These are phyloP conservation scores for Linum trigynum DNA, from an alignment of 345 rosid species.

Conservation along the genomic window DNA sequence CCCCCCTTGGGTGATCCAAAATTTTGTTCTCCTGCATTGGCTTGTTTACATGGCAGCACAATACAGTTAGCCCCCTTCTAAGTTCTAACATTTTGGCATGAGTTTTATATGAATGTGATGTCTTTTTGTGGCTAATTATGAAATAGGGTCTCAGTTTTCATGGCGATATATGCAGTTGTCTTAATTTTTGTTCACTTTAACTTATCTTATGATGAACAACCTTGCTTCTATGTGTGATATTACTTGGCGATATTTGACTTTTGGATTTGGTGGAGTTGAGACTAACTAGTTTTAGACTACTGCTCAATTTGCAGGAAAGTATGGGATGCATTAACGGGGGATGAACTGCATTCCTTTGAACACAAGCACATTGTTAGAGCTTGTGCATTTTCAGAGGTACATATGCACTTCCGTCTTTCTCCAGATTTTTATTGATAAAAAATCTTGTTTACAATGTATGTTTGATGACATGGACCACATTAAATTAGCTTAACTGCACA, in stretches of 20 bases:
- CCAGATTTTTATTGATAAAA: not conserved
- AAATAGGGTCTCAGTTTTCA: not conserved
- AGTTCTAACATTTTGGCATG: too few relatives aligned
- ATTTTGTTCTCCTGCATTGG: too few relatives aligned
- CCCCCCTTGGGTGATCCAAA: too few relatives aligned
- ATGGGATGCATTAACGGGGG: slow-evolving; percentile 92
- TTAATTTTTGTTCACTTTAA: not conserved
- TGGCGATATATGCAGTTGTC: not conserved
- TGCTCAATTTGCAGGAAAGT: slow-evolving; percentile 47
- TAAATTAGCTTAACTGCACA: not conserved
- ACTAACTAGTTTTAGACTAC: not conserved
- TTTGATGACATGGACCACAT: not conserved
- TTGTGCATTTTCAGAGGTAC: slow-evolving; percentile 80
- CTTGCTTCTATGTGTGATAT: not conserved
- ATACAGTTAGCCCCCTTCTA: too few relatives aligned
- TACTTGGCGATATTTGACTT: not conserved
- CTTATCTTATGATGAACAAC: not conserved
- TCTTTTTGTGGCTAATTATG: not conserved
- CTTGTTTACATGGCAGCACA: too few relatives aligned
- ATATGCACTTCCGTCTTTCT: not conserved
- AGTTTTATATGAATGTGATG: not conserved
- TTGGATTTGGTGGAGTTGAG: not conserved
- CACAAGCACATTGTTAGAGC: slow-evolving; percentile 94
- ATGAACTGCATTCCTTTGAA: slow-evolving; percentile 76
- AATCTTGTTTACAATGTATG: not conserved